Evolutionary conservation across 306 rosid species (phyloP).

Genomic region (Sicyos edulis): DNA sequence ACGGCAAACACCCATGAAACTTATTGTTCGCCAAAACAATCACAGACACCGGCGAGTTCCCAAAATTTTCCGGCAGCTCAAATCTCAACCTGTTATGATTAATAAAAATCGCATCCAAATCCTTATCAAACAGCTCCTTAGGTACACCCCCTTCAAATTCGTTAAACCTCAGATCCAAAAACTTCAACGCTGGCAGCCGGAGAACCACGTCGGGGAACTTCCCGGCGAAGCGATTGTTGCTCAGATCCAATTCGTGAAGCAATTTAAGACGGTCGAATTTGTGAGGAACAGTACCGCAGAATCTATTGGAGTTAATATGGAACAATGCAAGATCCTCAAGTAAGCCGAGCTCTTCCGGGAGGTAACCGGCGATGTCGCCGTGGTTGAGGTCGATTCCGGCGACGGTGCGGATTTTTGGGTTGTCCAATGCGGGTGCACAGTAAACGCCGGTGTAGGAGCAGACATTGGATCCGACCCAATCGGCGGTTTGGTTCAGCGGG

Average conservation of each 20-base stretch:
- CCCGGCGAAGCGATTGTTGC: constrained; percentile 84
- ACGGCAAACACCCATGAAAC: constrained; percentile 75
- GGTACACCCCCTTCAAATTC: constrained; percentile 93
- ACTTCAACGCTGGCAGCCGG: constrained; percentile 55
- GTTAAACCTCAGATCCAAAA: constrained; percentile 87
- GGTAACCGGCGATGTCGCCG: constrained; percentile 89
- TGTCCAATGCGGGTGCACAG: constrained; percentile 66
- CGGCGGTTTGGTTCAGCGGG: constrained; percentile 42
- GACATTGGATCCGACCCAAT: constrained; percentile 77
- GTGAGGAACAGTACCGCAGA: constrained; percentile 81
- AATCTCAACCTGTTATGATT: constrained; percentile 68
- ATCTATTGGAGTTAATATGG: constrained; percentile 76
- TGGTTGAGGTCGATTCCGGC: constrained; percentile 97
- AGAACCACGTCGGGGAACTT: constrained; percentile 72
- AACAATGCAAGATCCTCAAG: constrained; percentile 69
- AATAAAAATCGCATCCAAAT: constrained; percentile 80
- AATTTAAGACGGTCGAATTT: constrained; percentile 45
- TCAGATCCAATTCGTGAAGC: constrained; percentile 74
- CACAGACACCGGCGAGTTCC: constrained; percentile 92
- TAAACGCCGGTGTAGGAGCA: constrained; percentile 57
- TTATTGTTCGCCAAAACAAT: constrained; percentile 75
- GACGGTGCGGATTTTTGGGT: constrained; percentile 53
- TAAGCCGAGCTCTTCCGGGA: constrained; percentile 79
- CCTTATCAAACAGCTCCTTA: constrained; percentile 68
- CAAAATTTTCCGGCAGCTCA: constrained; percentile 70